Evolutionary conservation across 2,329 filamentous ascomycete species (phyloP), one percentile per base, ranked within the genome.

Genomic region (Celoporthe dispersa): DNA sequence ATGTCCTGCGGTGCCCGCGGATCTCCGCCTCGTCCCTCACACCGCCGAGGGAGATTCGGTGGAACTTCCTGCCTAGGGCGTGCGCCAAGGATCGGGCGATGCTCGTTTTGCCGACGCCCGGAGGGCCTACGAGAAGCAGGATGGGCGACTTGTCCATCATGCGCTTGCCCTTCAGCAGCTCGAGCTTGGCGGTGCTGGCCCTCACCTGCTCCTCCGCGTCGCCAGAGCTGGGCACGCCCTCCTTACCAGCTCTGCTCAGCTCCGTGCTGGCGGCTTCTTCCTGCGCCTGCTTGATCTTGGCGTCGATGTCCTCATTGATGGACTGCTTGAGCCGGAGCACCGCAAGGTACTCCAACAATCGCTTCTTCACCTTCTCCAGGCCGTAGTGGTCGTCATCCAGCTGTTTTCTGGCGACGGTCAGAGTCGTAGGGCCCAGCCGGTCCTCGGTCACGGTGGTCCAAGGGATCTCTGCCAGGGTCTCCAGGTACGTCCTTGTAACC

Each of bases 1-100:
- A 99, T 0, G 96, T 99, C 75, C 96, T 88, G 68, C 96, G 88
- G 80, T 99, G 96, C 12, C 96, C 96, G 71, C 96, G 89, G 71
- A 99, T 98, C 82, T 99, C 96, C 22, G 96, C 96, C 80, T 99
- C 96, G 76, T 99, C 96, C 68, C 96, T 87, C 3, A 99, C 95
- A 75, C 96, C 96, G 71, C 96, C 96, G 4, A 99, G 90, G 3
- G 96, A 98, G 75, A 99, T 98, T 61, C 96, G 90, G 80, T 99
- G 95, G 80, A 99, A 99, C 79, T 98, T 97, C 73, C 96, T 90
- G 22, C 95, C 95, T 14, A 99, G 86, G 1, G 96, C 94, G 22
- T 93, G 93, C 1, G 96, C 96, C 33, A 99, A 91, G 1, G 95
- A 98, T 75, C 94, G 94, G 39, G 96, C 96, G 61, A 99, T 85